Evolutionary conservation across 306 rosid genomes (phyloP), one percentile per base, ranked within the genome.

Genomic region (Pueraria montana): DNA sequence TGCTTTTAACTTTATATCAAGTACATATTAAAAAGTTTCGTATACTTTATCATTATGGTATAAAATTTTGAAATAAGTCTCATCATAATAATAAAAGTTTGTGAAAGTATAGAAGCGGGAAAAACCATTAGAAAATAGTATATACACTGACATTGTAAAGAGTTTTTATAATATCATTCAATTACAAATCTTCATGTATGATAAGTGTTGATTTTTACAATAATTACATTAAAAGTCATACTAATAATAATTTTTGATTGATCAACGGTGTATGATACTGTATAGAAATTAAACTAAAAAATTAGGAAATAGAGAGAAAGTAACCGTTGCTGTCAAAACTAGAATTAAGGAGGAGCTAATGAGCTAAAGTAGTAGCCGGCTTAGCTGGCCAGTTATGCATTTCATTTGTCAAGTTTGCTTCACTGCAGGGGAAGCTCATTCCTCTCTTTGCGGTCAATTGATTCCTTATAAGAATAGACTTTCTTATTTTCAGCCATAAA

Each of bases 371-470:
- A 82, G 72, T 42, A 55, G 66, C 83, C 87, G 79, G 68, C 82
- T 30, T 73, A 72, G 87, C 81, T 88, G 81, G 84, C 90, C 34
- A 12, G 11, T 64, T 43, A 80, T 77, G 79, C 79, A 58, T 49
- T 76, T 50, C 75, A 74, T 45, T 30, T 75, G 75, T 84, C 52
- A 77, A 81, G 87, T 43, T 88, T 86, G 89, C 94, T 88, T 87
- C 80, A 78, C 85, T 85, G 71, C 50, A 88, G 81, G 88, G 89
- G 73, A 80, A 80, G 30, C 66, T 74, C 76, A 38, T 86, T 40
- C 90, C 91, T 84, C 86, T 67, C 91, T 89, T 93, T 83, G 67
- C 82, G 84, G 82, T 78, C 87, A 93, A 83, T 64, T 64, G 71
- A 34, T 95, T 89, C 87, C 92, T 91, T 90, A 77, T 64, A 84